Conservation (phyloP, 2,329 filamentous ascomycete species). For the Alternaria angustiovoidea region DNA sequence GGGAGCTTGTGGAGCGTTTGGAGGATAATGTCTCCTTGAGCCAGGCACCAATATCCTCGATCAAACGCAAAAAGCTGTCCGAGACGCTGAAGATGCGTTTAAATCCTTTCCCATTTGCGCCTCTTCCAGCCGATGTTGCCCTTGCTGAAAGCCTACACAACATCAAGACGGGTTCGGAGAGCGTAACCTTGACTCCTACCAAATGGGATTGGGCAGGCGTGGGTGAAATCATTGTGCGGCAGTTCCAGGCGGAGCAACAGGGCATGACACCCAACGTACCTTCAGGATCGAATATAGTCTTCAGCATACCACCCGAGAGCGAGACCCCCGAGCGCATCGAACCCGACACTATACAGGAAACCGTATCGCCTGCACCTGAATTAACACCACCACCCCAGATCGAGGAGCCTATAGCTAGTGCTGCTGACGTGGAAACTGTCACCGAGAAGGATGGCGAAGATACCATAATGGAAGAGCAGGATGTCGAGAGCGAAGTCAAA, state of each 20-base stretch:
- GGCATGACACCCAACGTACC: slow-evolving; percentile 36
- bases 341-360: slow-evolving; percentile 16
- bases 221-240: slow-evolving; percentile 58
- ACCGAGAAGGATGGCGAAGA: slow-evolving; percentile 24
- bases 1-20: slow-evolving; percentile 57
- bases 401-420: background rate
- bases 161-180: slow-evolving; percentile 44
- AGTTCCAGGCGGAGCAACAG: slow-evolving; percentile 53
- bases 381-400: slow-evolving; percentile 10
- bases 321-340: slow-evolving; percentile 29
- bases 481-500: slow-evolving; percentile 19
- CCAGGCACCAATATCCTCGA: slow-evolving; percentile 59
- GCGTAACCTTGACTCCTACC: slow-evolving; percentile 42
- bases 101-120: slow-evolving; percentile 60
- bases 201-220: slow-evolving; percentile 59
- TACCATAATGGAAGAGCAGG: slow-evolving; percentile 31
- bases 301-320: slow-evolving; percentile 51
- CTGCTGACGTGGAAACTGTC: background rate
- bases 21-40: slow-evolving; percentile 64
- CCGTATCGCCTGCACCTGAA: slow-evolving; percentile 13
- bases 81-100: slow-evolving; percentile 62
- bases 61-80: slow-evolving; percentile 61
- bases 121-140: slow-evolving; percentile 47
- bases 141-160: slow-evolving; percentile 23
- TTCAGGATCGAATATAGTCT: slow-evolving; percentile 52